Conservation (phyloP, 768 basidiomycete genomes). For the Hericium rajendrae region DNA sequence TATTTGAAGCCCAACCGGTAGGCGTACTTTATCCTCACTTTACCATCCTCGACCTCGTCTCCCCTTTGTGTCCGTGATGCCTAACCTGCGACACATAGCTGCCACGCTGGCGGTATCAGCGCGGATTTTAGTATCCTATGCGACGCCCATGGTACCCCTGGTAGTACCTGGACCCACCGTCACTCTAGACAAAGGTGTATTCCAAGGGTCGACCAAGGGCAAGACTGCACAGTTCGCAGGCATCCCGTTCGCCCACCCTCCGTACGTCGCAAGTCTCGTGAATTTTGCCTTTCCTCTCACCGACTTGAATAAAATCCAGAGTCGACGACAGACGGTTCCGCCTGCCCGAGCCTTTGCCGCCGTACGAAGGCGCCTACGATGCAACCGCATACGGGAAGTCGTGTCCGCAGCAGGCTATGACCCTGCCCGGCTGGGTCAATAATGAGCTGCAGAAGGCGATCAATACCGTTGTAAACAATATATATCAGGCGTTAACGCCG, state of each 20-base stretch:
- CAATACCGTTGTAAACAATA: not conserved
- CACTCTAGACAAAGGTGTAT: constrained; percentile 16
- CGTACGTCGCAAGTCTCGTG: not conserved
- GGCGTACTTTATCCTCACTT: too few species aligned
- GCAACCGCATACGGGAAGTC: constrained; percentile 15
- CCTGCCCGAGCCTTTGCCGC: constrained; percentile 7
- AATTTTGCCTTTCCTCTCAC: not conserved
- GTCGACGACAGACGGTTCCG: constrained; percentile 11
- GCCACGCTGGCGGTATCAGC: not conserved
- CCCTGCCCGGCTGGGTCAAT: not conserved
- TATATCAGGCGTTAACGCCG: constrained; percentile 8
- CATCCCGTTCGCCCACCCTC: constrained; percentile 22
- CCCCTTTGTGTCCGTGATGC: not conserved
- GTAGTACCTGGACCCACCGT: constrained; percentile 7
- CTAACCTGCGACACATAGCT: not conserved
- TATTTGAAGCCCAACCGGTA: too few species aligned
- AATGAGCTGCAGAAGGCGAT: not conserved
- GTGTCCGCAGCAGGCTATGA: constrained; percentile 18
- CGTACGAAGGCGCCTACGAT: constrained; percentile 13
- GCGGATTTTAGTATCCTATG: not conserved
- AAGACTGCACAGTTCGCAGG: constrained; percentile 16
- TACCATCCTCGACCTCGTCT: too few species aligned
- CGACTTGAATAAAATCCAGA: not conserved
- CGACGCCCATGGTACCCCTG: not conserved
- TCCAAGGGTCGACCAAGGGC: constrained; percentile 13